Base-by-base conservation (phyloP, 352 stramenopile genomes). In the Pythium folliculosum region DNA sequence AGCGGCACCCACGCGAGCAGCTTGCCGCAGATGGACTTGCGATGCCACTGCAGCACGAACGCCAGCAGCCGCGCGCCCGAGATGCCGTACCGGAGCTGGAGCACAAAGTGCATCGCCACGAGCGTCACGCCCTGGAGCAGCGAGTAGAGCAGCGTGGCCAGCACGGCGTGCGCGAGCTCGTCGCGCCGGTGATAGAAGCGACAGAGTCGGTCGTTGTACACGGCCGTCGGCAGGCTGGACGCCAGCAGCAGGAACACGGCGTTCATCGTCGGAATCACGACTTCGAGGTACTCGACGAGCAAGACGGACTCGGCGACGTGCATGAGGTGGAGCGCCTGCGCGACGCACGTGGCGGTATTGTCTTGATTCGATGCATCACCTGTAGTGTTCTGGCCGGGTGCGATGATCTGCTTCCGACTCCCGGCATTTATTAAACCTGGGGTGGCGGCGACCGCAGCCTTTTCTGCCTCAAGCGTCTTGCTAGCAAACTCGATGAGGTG, bases 251-350 rank as follows among this genome's bases (percentile, higher is more conserved):
- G 1, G 32, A 63, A 71, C 14, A 38, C n/a, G 16, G 50, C 58
- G 43, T 63, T 71, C 22, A 56, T 19, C 3, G 54, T 50, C 25
- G 65, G 65, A 8, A 71, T 47, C 1, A 37, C 44, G 8, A 71
- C 65, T 43, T 71, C 65, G 13, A 71, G 23, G 23, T 66, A 71
- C 65, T 71, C 65, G 56, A 71, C 51, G 12, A 71, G 57, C 23
- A 71, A 30, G 23, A 71, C 58, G 14, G 56, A 57, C 30, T 71
- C 65, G 40, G 65, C 65, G 12, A 32, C 57, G 5, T 66, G 56
- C 17, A 66, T 56, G 50, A 56, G 43, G 19, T 49, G 43, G 14
- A 49, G 43, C 43, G 43, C 43, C 43, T 49, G 43, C 7, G 43
- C 13, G 7, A 49, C 19, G 43, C 19, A 23, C 16, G 2, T 22